Evolutionary conservation across 148 eudicot species (phyloP).

Genomic region (Euryodendron excelsum): DNA sequence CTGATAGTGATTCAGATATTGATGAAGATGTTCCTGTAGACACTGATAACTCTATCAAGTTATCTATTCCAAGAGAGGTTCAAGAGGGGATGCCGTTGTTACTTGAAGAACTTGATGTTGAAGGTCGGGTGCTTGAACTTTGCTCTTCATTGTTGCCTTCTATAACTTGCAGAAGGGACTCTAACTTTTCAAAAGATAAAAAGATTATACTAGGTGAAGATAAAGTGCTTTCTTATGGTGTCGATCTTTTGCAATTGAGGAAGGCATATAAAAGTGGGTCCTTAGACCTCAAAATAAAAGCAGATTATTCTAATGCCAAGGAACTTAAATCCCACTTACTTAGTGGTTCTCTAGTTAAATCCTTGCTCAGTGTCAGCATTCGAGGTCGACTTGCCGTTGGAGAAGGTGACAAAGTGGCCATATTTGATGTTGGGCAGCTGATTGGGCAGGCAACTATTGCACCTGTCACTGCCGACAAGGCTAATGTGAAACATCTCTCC

Average conservation of each 20-base stretch:
- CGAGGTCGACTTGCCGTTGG: slow-evolving; percentile 99
- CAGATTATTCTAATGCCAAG: slow-evolving; percentile 94
- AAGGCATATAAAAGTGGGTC: slow-evolving; percentile 99
- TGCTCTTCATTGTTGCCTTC: slow-evolving; percentile 76
- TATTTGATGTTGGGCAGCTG: slow-evolving; percentile 97
- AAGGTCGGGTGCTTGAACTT: slow-evolving; percentile 69
- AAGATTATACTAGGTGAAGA: slow-evolving; percentile 57
- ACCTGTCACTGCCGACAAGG: slow-evolving; percentile 96
- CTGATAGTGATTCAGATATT: slow-evolving; percentile 93
- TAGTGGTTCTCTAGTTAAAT: slow-evolving; percentile 92
- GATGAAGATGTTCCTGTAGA: slow-evolving; percentile 74
- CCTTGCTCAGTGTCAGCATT: slow-evolving; percentile 84
- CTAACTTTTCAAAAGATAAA: slow-evolving; percentile 65
- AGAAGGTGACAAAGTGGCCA: slow-evolving; percentile 98
- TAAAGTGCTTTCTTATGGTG: slow-evolving; percentile 57
- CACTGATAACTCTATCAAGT: slow-evolving; percentile 57
- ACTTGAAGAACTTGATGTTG: slow-evolving; percentile 78
- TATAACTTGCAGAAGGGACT: slow-evolving; percentile 67
- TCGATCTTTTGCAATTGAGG: slow-evolving; percentile 85
- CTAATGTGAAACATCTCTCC: slow-evolving; percentile 94
- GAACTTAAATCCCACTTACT: slow-evolving; percentile 86
- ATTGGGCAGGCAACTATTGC: slow-evolving; percentile 97
- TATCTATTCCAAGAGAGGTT: slow-evolving; percentile 67
- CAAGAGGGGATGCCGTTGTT: slow-evolving; percentile 64
- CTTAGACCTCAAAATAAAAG: slow-evolving; percentile 88